Conservation (phyloP, 1,139 yeast species). For the Protomyces gravidus region DNA sequence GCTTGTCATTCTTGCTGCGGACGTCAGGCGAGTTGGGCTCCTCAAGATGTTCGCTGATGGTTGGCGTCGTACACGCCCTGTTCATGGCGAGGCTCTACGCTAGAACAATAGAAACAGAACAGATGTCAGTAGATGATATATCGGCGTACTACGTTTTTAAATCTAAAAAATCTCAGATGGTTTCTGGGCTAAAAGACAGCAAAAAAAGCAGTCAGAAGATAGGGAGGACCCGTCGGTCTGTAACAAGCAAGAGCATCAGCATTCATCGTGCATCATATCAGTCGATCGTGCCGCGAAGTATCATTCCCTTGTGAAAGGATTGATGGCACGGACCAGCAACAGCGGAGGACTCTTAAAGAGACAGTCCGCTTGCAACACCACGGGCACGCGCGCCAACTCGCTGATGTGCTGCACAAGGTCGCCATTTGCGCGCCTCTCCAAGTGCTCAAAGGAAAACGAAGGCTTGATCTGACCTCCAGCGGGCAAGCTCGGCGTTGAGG, state of each 20-base stretch:
- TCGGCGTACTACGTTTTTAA: too few species aligned
- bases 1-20: slow-evolving; percentile 12
- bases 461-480: slow-evolving; percentile 30
- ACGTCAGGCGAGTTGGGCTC: neutral
- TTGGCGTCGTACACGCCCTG: slow-evolving; percentile 2
- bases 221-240: too few species aligned
- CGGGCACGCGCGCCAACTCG: slow-evolving; percentile 75
- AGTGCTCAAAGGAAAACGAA: slow-evolving; percentile 32
- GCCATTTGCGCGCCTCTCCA: slow-evolving; percentile 31
- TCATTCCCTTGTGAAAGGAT: slow-evolving; percentile 55
- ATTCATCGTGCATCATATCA: neutral
- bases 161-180: too few species aligned
- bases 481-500: slow-evolving; percentile 33
- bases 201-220: neutral
- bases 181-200: neutral
- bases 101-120: too few species aligned
- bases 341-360: slow-evolving; percentile 91
- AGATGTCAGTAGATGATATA: too few species aligned
- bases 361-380: slow-evolving; percentile 80
- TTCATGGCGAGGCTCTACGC: too few species aligned
- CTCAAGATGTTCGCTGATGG: slow-evolving; percentile 11
- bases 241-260: neutral
- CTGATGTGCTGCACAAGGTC: slow-evolving; percentile 66
- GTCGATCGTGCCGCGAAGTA: too few species aligned
- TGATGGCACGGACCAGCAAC: slow-evolving; percentile 84